Evolutionary conservation across 148 eudicot species (phyloP).

Genomic region (Rhododendron ferrugineum): DNA sequence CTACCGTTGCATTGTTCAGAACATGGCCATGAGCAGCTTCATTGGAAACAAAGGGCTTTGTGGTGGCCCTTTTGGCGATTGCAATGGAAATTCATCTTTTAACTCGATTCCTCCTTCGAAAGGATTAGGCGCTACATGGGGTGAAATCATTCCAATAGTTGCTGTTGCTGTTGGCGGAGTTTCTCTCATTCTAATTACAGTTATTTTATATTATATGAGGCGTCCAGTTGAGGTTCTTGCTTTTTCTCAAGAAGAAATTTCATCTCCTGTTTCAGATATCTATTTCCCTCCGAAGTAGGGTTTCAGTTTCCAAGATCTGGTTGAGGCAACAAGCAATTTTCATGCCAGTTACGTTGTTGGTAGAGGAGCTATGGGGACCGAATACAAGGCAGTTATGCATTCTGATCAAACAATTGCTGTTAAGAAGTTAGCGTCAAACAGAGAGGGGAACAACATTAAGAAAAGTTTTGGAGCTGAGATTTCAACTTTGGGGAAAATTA

Average conservation of each 20-base stretch:
- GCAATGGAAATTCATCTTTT: slow-evolving; percentile 28
- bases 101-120: slow-evolving; percentile 18
- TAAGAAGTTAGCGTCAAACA: slow-evolving; percentile 75
- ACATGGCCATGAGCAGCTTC: slow-evolving; percentile 61
- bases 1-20: slow-evolving; percentile 61
- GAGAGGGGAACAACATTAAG: slow-evolving; percentile 85
- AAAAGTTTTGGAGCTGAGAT: slow-evolving; percentile 90
- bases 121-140: slow-evolving; percentile 41
- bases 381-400: slow-evolving; percentile 79
- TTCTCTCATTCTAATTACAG: slow-evolving; percentile 71
- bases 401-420: slow-evolving; percentile 71
- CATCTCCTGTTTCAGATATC: slow-evolving; percentile 62
- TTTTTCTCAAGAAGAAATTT: slow-evolving; percentile 39
- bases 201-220: slow-evolving; percentile 31
- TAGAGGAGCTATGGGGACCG: slow-evolving; percentile 85
- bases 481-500: slow-evolving; percentile 79
- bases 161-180: slow-evolving; percentile 71
- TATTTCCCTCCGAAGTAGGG: slow-evolving; percentile 93
- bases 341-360: slow-evolving; percentile 67
- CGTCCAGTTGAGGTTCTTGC: slow-evolving; percentile 52
- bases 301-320: slow-evolving; percentile 78
- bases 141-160: slow-evolving; percentile 45
- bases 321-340: slow-evolving; percentile 76
- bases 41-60: slow-evolving; percentile 72
- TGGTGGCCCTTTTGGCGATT: slow-evolving; percentile 61